Percentiles rank a stretch among this genome's conserved stretches.
phyloP scores from a whole-genome alignment of 257 asterid genomes.

The Ehretia macrophylla region DNA sequence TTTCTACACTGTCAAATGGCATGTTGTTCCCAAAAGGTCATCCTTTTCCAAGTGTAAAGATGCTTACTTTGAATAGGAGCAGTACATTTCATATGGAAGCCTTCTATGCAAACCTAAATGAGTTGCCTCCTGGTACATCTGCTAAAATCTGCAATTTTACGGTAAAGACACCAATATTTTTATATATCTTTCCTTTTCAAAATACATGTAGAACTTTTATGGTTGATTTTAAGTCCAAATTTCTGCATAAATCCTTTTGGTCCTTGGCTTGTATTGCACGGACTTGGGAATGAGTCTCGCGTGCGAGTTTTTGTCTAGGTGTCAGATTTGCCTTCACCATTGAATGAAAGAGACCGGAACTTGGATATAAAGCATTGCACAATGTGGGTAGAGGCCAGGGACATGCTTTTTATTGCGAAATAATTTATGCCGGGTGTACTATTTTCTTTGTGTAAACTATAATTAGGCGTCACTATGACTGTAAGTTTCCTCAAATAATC shows the following conservation, averaged over 20 bases:
- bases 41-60: slow-evolving; percentile 68
- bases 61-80: slow-evolving; percentile 61
- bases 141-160: slow-evolving; percentile 60
- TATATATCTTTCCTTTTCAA: slow-evolving; percentile 2
- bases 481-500: no score
- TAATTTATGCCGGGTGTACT: no score
- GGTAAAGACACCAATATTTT: slow-evolving; percentile 35
- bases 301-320: no score
- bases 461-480: no score
- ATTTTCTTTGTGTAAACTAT: no score
- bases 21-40: slow-evolving; percentile 61
- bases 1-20: slow-evolving; percentile 42
- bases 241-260: background rate
- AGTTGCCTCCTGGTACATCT: slow-evolving; percentile 66
- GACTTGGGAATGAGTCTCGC: no score
- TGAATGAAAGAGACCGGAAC: no score
- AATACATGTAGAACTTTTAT: background rate
- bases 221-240: background rate
- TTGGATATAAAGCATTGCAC: no score
- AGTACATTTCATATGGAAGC: slow-evolving; percentile 64
- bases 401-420: no score
- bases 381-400: no score
- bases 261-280: no score
- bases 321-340: no score
- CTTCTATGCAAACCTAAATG: slow-evolving; percentile 58